These are phyloP conservation scores for Penicillium sp. DNA, from an alignment of 2,329 filamentous ascomycete species.

Conservation along the genomic window DNA sequence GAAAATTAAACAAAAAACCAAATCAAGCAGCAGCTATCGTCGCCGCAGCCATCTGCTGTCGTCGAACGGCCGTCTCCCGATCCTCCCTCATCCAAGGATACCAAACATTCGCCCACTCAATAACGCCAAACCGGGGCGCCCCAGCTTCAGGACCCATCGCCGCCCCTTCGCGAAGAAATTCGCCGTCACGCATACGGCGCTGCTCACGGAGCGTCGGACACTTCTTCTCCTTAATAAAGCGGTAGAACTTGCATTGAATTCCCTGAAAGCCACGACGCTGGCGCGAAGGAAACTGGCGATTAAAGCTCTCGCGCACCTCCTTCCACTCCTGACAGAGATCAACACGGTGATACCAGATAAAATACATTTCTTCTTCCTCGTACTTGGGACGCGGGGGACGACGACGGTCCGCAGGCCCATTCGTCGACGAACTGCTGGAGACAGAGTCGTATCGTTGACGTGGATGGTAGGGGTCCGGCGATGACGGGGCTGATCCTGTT, in stretches of 20 bases:
- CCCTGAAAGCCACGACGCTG: constrained; percentile 49
- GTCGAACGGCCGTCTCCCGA: constrained; percentile 28
- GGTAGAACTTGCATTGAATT: constrained; percentile 56
- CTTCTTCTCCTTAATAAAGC: constrained; percentile 51
- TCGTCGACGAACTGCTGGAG: constrained; percentile 43
- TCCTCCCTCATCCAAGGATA: constrained; percentile 50
- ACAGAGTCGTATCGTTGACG: constrained; percentile 48
- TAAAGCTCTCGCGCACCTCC: constrained; percentile 49
- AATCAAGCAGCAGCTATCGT: constrained; percentile 7
- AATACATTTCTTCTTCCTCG: constrained; percentile 52
- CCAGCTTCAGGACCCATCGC: constrained; percentile 26
- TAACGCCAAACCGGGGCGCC: constrained; percentile 45
- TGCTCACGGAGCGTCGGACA: constrained; percentile 51
- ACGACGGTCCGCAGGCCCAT: constrained; percentile 38
- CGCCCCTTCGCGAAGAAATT: constrained; percentile 41
- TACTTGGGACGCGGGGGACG: constrained; percentile 52
- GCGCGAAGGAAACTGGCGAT: constrained; percentile 47
- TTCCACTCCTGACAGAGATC: constrained; percentile 53
- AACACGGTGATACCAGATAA: constrained; percentile 56
- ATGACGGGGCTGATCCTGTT: constrained; percentile 36
- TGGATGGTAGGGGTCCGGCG: constrained; percentile 39
- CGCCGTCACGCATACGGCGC: constrained; percentile 44
- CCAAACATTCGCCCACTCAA: constrained; percentile 44
- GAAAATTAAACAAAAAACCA: background rate
- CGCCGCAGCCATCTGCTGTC: constrained; percentile 14